Evolutionary conservation across 768 basidiomycete genomes (phyloP).

Genomic region (Agaricus sinodeliciosus): DNA sequence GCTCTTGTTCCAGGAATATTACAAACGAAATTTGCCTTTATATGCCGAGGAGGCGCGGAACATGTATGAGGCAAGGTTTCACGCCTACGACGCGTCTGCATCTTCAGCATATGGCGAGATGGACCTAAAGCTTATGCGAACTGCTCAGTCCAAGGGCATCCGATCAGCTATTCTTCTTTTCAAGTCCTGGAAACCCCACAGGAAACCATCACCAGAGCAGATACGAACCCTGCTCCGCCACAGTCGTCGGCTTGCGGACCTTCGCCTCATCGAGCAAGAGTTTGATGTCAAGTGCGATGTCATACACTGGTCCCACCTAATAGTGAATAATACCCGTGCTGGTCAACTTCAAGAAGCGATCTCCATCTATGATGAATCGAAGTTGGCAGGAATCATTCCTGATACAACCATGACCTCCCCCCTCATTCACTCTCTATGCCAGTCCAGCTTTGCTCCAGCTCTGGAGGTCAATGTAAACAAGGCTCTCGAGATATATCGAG

Average conservation of each 20-base stretch:
- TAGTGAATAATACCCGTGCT: slow-evolving; percentile 40
- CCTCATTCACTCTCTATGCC: slow-evolving; percentile 45
- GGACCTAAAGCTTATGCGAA: background rate
- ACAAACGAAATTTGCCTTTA: slow-evolving; percentile 26
- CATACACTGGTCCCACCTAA: slow-evolving; percentile 48
- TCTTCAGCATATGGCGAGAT: background rate
- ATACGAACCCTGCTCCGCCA: slow-evolving; percentile 28
- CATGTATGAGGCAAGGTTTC: slow-evolving; percentile 24
- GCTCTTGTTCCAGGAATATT: slow-evolving; percentile 36
- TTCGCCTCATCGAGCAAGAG: slow-evolving; percentile 33
- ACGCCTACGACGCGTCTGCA: slow-evolving; percentile 14
- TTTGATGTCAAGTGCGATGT: slow-evolving; percentile 34
- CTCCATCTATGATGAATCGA: slow-evolving; percentile 42
- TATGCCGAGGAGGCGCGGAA: slow-evolving; percentile 32
- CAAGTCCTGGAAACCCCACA: slow-evolving; percentile 1
- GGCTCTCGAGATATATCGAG: slow-evolving; percentile 48
- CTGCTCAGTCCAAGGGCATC: slow-evolving; percentile 3
- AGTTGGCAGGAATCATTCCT: slow-evolving; percentile 35
- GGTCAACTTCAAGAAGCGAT: slow-evolving; percentile 35
- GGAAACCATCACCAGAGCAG: background rate
- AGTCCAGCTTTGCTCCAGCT: slow-evolving; percentile 19
- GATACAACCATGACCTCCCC: slow-evolving; percentile 48
- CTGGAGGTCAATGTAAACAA: slow-evolving; percentile 38
- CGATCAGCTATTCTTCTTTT: background rate
- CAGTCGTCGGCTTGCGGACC: slow-evolving; percentile 33